A percentile compares a stretch with the other conserved stretches of the same genome.
Conservation (phyloP, 768 basidiomycete genomes). For the Tulasnella sp. region DNA sequence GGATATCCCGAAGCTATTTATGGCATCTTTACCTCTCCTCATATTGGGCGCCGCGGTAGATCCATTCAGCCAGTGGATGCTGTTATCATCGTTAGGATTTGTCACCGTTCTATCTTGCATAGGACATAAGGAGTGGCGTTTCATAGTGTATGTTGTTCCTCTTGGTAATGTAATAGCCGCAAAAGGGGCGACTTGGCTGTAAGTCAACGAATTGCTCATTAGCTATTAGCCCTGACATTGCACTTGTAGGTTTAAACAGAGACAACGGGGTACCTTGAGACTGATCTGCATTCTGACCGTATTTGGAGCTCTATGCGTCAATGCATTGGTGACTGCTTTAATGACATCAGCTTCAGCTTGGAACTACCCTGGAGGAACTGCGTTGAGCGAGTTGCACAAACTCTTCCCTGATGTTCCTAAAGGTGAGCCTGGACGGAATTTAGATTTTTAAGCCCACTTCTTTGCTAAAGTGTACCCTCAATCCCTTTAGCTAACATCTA, state of each 20-base stretch:
- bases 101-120: slow-evolving; percentile 56
- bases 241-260: slow-evolving; percentile 5
- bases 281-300: slow-evolving; percentile 36
- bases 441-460: neutral
- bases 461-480: neutral
- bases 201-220: slow-evolving; percentile 23
- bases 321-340: slow-evolving; percentile 40
- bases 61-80: slow-evolving; percentile 36
- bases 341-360: slow-evolving; percentile 43
- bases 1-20: slow-evolving; percentile 65
- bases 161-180: slow-evolving; percentile 70
- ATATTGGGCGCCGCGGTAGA: slow-evolving; percentile 40
- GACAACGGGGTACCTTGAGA: slow-evolving; percentile 29
- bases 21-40: slow-evolving; percentile 49
- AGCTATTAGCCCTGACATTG: neutral
- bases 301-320: slow-evolving; percentile 38
- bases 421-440: neutral
- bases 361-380: slow-evolving; percentile 87
- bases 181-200: slow-evolving; percentile 51
- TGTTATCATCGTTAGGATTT: slow-evolving; percentile 41
- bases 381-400: slow-evolving; percentile 49
- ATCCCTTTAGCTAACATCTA: slow-evolving; percentile 46
- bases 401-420: neutral
- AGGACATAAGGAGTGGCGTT: slow-evolving; percentile 96
- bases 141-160: slow-evolving; percentile 79